Conservation (phyloP, 768 basidiomycete species). For the Podaxis sp. region DNA sequence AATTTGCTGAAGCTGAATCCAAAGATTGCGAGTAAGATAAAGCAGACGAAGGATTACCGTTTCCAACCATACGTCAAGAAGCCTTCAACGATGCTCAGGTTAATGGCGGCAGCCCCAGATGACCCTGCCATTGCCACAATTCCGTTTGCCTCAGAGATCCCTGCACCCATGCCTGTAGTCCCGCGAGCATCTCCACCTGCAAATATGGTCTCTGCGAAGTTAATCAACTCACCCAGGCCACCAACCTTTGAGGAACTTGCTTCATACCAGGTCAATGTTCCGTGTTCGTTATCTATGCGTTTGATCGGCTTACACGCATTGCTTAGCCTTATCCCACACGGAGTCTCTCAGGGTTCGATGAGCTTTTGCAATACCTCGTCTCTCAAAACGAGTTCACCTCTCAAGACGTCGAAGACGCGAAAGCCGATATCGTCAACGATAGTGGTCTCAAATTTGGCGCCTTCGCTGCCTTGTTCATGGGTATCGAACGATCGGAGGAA, state of each 20-base stretch:
- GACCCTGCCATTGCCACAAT: not conserved
- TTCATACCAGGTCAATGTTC: not conserved
- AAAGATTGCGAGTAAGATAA: not conserved
- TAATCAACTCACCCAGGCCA: not conserved
- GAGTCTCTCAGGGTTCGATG: not conserved
- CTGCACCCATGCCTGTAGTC: not conserved
- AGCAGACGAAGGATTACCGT: not conserved
- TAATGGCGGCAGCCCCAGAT: not conserved
- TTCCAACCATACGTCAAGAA: not conserved
- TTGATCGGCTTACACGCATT: not conserved
- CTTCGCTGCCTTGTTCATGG: not conserved
- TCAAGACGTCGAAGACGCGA: not conserved
- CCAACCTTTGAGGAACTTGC: not conserved
- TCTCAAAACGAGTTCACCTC: not conserved
- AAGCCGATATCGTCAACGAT: not conserved
- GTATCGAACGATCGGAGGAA: not conserved
- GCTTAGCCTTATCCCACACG: not conserved
- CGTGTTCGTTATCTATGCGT: not conserved
- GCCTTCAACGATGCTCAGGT: not conserved
- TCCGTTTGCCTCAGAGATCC: not conserved
- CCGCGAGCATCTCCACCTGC: not conserved
- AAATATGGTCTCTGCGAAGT: not conserved
- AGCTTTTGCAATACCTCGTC: not conserved
- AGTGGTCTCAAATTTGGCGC: not conserved
- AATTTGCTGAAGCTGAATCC: not conserved